Evolutionary conservation across 1,139 yeast genomes (phyloP).

Genomic region (Blastobotrys persicus): DNA sequence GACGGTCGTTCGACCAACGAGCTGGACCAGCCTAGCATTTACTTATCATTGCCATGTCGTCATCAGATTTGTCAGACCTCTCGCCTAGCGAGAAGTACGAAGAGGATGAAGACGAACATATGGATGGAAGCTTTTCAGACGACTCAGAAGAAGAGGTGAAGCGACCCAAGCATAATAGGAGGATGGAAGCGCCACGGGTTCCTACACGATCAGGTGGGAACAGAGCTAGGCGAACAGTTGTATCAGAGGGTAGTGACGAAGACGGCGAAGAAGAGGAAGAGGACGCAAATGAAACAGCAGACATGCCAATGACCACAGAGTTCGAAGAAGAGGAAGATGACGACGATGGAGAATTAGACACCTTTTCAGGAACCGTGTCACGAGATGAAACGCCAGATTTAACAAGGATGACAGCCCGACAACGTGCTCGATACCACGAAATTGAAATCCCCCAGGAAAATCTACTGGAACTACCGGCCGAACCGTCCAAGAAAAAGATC

Average conservation of each 20-base stretch:
- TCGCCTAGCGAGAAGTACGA: background rate
- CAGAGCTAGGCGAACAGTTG: background rate
- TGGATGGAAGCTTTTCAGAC: background rate
- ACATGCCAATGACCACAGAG: background rate
- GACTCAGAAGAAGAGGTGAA: conserved; percentile 6
- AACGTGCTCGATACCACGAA: conserved; percentile 38
- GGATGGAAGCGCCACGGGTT: too few species aligned
- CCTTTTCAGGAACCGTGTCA: conserved; percentile 29
- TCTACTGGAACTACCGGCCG: conserved; percentile 32
- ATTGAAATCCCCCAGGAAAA: conserved; percentile 28
- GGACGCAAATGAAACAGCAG: conserved; percentile 16
- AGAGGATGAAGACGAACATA: background rate
- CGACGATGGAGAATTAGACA: conserved; percentile 29
- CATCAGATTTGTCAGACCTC: conserved; percentile 2
- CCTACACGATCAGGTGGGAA: background rate
- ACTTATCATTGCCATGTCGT: too few species aligned
- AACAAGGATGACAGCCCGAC: conserved; percentile 41
- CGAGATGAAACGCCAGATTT: conserved; percentile 35
- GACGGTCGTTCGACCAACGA: too few species aligned
- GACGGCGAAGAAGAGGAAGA: conserved; percentile 16
- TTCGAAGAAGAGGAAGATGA: conserved; percentile 27
- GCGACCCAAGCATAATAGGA: background rate
- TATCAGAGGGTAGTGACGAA: conserved; percentile 5
- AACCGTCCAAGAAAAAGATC: conserved; percentile 39
- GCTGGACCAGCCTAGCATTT: too few species aligned